A percentile compares a stretch with the other conserved stretches of the same genome.
Evolutionary conservation across 2,329 filamentous ascomycete genomes (phyloP).

Genomic region (Hypoxylon sp.): DNA sequence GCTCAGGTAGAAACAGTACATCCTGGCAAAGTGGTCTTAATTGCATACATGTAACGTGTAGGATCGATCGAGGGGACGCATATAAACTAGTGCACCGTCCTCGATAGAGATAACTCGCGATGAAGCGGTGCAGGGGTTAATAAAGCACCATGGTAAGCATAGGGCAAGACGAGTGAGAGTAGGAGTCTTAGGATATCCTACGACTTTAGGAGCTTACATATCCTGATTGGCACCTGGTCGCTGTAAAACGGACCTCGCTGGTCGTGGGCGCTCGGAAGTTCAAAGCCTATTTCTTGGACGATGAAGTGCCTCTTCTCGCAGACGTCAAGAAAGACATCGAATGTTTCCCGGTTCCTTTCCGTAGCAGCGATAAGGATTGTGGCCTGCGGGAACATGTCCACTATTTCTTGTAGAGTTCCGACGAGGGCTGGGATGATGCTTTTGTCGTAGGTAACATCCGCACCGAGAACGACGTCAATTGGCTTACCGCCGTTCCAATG

Average conservation of each 20-base stretch:
- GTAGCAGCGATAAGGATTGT: slow-evolving; percentile 77
- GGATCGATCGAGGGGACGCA: not conserved
- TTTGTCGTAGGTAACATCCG: slow-evolving; percentile 83
- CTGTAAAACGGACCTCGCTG: slow-evolving; percentile 75
- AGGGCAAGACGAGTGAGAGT: not conserved
- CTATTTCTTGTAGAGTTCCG: slow-evolving; percentile 72
- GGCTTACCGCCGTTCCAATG: slow-evolving; percentile 61
- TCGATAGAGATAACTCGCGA: not conserved
- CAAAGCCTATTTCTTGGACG: slow-evolving; percentile 60
- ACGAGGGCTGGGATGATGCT: slow-evolving; percentile 72
- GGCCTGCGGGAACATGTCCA: slow-evolving; percentile 66
- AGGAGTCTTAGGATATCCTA: not conserved
- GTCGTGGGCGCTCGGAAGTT: slow-evolving; percentile 53
- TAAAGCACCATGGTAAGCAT: not conserved
- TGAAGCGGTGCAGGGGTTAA: not conserved
- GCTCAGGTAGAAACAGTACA: not conserved
- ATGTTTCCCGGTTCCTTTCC: slow-evolving; percentile 77
- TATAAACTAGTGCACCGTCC: slow-evolving; percentile 2
- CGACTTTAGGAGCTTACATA: slow-evolving; percentile 59
- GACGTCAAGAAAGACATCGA: slow-evolving; percentile 70
- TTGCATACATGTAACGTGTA: not conserved
- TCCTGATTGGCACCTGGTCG: slow-evolving; percentile 69
- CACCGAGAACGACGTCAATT: slow-evolving; percentile 77
- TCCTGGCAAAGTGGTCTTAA: not conserved
- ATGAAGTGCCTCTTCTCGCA: slow-evolving; percentile 64